Evolutionary conservation across 805 yeast genomes (phyloP), one percentile per base, ranked within the genome.

Genomic region (Metschnikowia matae): DNA sequence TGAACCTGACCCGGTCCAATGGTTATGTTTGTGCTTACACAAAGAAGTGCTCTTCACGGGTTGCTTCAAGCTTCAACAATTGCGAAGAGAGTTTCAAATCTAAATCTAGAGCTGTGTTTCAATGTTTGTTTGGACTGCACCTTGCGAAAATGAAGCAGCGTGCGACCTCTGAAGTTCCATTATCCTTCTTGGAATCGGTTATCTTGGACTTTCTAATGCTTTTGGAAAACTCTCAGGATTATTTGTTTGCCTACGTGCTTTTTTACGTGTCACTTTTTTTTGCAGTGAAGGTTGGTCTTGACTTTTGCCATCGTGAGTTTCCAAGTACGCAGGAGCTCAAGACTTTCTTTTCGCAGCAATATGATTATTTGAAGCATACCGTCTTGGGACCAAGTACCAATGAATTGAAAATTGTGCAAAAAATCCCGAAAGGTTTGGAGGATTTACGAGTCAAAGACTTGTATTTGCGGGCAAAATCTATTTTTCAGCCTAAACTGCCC

Each of bases 331-430:
- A 23, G 26, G 15, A 20, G 26, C 18, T 6, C 8, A 13, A 18
- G 32, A 11, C 41, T 10, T 39, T 14, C 18, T 20, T 33, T 42
- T 42, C 45, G 38, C 45, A 42, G 45, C 31, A 33, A 42, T 33
- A 33, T 21, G 31, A 26, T 14, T 18, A 13, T 8, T 42, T 42
- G 26, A 41, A 14, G 17, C 18, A 17, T 11, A 32, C 13, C 26
- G 7, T 32, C 33, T 21, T 20, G 10, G 31, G 31, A 14, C 26
- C 34, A 20, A 8, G n/a, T 32, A 32, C 38, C n/a, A 18, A 4
- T 26, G 18, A 26, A 26, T 10, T 26, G 15, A 26, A 40, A 35
- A 33, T n/a, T 6, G 17, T 11, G 18, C 42, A 21, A 23, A 39
- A n/a, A 14, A 7, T 20, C 6, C 3, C 34, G 21, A 40, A 15